Conservation (phyloP, 2,329 filamentous ascomycete genomes). For the Mariannaea elegans region DNA sequence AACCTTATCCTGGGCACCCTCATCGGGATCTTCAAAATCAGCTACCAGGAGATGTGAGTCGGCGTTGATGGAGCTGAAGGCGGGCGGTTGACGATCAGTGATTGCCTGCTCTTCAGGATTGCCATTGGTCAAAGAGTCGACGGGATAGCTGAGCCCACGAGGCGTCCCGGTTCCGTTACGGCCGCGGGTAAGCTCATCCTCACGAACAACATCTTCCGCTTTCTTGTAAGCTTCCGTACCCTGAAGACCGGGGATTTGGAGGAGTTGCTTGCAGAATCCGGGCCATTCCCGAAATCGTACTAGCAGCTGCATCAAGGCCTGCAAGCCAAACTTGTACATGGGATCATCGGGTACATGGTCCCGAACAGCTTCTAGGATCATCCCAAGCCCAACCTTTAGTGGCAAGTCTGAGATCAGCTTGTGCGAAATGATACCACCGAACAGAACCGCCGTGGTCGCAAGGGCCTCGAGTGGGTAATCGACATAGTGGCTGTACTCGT, state of each 20-base stretch:
- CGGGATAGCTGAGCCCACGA: conserved; percentile 48
- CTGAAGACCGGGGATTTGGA: conserved; percentile 83
- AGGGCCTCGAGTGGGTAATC: conserved; percentile 97
- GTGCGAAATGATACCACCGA: conserved; percentile 95
- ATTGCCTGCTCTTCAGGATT: conserved; percentile 69
- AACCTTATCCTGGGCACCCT: conserved; percentile 89
- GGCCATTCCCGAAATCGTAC: conserved; percentile 90
- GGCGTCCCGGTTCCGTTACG: conserved; percentile 60
- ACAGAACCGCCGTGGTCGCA: conserved; percentile 94
- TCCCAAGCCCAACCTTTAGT: conserved; percentile 91
- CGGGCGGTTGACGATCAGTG: conserved; percentile 69
- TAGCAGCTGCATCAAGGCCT: conserved; percentile 90
- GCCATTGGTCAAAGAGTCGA: conserved; percentile 73
- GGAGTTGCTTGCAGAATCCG: conserved; percentile 87
- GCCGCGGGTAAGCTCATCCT: conserved; percentile 66
- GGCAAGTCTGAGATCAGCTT: conserved; percentile 90
- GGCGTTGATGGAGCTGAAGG: conserved; percentile 81
- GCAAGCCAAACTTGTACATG: conserved; percentile 98
- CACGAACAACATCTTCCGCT: conserved; percentile 80
- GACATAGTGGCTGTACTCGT: conserved; percentile 94
- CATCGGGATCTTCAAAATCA: conserved; percentile 82
- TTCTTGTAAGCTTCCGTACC: conserved; percentile 86
- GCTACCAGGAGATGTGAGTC: conserved; percentile 72
- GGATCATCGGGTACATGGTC: conserved; percentile 84
- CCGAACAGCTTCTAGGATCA: conserved; percentile 96